Evolutionary conservation across 2,329 filamentous ascomycete genomes (phyloP).

Genomic region (Colletotrichum incanum): DNA sequence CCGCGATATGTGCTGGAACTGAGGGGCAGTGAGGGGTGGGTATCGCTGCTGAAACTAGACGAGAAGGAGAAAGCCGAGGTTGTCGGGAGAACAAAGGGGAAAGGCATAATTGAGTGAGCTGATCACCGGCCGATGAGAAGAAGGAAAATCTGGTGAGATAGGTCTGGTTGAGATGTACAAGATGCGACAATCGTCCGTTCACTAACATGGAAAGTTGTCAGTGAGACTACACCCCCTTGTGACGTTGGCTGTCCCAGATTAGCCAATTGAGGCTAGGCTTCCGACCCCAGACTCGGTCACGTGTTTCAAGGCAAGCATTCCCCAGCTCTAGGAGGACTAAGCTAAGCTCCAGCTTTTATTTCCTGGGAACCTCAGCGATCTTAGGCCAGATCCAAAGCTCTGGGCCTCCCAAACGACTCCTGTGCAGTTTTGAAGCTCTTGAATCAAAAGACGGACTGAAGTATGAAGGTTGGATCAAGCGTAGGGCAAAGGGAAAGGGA

Average conservation of each 20-base stretch:
- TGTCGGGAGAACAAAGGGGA: slow-evolving; percentile 88
- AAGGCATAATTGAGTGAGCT: slow-evolving; percentile 79
- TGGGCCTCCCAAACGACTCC: background rate
- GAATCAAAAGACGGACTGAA: background rate
- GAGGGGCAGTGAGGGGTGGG: slow-evolving; percentile 91
- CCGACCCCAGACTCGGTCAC: slow-evolving; percentile 35
- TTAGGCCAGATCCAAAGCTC: background rate
- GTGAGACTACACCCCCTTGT: slow-evolving; percentile 23
- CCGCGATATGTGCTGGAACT: slow-evolving; percentile 87
- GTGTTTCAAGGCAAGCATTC: slow-evolving; percentile 20
- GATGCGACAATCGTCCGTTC: slow-evolving; percentile 8
- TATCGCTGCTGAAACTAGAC: slow-evolving; percentile 81
- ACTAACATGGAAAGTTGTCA: slow-evolving; percentile 39
- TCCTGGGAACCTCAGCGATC: background rate
- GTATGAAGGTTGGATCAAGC: background rate
- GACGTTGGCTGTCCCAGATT: slow-evolving; percentile 37
- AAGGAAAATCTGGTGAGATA: background rate
- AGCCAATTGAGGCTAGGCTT: slow-evolving; percentile 30
- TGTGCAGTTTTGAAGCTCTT: background rate
- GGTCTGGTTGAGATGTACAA: slow-evolving; percentile 5
- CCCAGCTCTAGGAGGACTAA: background rate
- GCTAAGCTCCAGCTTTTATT: background rate
- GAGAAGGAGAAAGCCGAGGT: slow-evolving; percentile 91
- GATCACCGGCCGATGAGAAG: background rate
- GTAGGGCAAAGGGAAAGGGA: background rate